Base-by-base conservation (phyloP, 345 rosid genomes). In the Salix viminalis region DNA sequence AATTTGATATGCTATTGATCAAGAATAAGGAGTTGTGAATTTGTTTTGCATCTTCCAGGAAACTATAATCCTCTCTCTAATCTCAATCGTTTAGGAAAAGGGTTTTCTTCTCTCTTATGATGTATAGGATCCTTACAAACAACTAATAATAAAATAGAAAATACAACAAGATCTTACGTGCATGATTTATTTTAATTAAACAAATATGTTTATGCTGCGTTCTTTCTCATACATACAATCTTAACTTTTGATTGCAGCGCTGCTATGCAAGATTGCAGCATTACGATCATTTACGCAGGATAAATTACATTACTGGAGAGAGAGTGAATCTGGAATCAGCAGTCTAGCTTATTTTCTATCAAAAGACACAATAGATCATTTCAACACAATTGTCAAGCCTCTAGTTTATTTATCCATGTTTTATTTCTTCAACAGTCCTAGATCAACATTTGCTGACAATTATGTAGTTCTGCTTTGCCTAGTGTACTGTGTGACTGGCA, bases 351-450 rank as follows among this genome's bases (percentile, higher is more conserved):
- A 94, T 88, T 94, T 92, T 75, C 67, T 94, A 42, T 86, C 98
- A 5, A 94, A 89, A 83, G 97, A 94, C 64, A 91, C 94, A 48
- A 70, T 90, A 30, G 98, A 94, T 71, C 92, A 83, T 79, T 87
- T 94, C 80, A 90, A 86, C 78, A 88, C 88, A 44, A 46, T 89
- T 41, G 58, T 94, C 80, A 94, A 94, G 83, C 98, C 97, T 32
- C 79, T 94, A 71, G 91, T 92, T 56, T 94, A 90, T 82, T 82
- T 94, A 74, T 94, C 94, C 65, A 92, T 91, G 94, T 90, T 92
- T 86, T 92, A 89, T 82, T 94, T 92, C 94, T 94, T 92, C 92
- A 91, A 89, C 88, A 92, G 87, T 73, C 98, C 97, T 1, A 90
- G 97, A 83, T 94, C 98, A 26, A 77, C 86, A 72, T 94, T 94